Percentiles rank a stretch among this genome's conserved stretches.
Conservation (phyloP, 192 early-diverging fungal genomes). For the Funneliformis geosporum region DNA sequence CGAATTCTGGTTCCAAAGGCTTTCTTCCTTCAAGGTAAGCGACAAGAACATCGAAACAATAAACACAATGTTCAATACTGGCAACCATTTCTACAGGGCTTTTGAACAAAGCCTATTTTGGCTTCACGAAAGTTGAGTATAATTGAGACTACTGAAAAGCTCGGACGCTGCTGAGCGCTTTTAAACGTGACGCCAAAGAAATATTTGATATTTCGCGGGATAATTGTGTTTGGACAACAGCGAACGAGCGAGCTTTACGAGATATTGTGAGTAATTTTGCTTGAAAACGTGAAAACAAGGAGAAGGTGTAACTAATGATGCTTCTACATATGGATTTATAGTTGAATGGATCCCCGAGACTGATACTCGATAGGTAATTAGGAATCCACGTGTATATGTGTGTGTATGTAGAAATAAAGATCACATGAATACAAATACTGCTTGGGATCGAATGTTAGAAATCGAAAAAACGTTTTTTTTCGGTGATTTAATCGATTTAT, state of each 20-base stretch:
- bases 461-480: too few species aligned
- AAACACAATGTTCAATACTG: conserved; percentile 65
- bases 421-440: too few species aligned
- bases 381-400: too few species aligned
- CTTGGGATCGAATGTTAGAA: too few species aligned
- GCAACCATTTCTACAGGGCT: conserved; percentile 21
- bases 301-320: background rate
- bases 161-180: background rate
- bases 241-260: background rate
- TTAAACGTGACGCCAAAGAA: background rate
- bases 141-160: background rate
- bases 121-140: background rate
- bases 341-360: background rate
- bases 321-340: background rate
- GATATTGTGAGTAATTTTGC: background rate
- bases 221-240: background rate
- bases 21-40: conserved; percentile 56
- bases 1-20: conserved; percentile 53
- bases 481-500: too few species aligned
- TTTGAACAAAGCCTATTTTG: background rate
- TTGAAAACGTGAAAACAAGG: background rate
- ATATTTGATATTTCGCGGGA: background rate
- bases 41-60: conserved; percentile 79
- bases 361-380: too few species aligned
- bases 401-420: too few species aligned